Conservation (phyloP, 176 grass and related monocot species). For the Panicum miliaceum region DNA sequence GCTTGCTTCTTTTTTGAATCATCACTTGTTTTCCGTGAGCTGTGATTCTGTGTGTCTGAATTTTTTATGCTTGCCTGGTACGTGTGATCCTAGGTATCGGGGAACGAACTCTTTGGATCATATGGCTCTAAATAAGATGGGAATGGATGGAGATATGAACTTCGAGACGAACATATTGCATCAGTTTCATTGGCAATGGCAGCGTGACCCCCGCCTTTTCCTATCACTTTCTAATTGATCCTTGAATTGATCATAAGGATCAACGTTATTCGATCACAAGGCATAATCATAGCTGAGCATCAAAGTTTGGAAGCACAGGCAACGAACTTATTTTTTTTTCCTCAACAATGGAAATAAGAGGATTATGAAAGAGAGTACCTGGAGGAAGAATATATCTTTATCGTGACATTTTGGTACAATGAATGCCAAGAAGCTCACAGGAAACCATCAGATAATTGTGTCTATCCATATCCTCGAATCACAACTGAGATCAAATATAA, state of each 20-base stretch:
- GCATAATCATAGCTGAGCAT: not conserved
- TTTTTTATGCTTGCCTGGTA: slow-evolving; percentile 16
- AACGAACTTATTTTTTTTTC: not conserved
- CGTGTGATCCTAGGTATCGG: slow-evolving; percentile 1
- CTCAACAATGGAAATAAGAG: not conserved
- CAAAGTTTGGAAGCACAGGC: not conserved
- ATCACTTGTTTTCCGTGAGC: not conserved
- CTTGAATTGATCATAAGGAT: not conserved
- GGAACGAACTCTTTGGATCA: slow-evolving; percentile 7
- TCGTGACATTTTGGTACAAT: not conserved
- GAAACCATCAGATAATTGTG: slow-evolving; percentile 12
- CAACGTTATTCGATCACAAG: not conserved
- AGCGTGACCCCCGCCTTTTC: not conserved
- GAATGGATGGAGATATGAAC: not conserved
- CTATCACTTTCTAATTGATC: not conserved
- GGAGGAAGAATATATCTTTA: slow-evolving; percentile 15
- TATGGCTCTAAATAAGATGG: not conserved
- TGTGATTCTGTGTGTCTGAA: not conserved
- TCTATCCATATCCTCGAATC: not conserved
- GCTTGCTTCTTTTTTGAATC: not conserved
- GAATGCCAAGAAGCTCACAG: not conserved
- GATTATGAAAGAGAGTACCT: slow-evolving; percentile 40
- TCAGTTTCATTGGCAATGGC: not conserved
- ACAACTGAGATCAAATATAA: not conserved
- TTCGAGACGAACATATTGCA: slow-evolving; percentile 26